phyloP scores from a whole-genome alignment of 768 basidiomycete genomes.

The Amanita thiersii region DNA sequence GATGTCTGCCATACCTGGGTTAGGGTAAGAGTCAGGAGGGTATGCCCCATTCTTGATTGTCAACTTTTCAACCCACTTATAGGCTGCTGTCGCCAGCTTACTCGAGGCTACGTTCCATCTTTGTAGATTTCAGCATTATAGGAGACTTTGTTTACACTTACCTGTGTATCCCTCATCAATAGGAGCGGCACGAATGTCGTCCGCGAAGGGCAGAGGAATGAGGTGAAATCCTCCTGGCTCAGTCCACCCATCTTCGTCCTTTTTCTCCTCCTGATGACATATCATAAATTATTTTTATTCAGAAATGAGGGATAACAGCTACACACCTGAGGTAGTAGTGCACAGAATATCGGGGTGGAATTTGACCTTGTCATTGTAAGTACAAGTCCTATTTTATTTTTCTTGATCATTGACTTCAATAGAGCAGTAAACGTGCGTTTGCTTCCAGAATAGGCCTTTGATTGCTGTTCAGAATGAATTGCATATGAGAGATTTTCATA shows the following conservation, averaged over 20 bases:
- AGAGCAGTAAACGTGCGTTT: constrained; percentile 88
- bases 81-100: constrained; percentile 57
- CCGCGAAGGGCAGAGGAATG: constrained; percentile 88
- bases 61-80: constrained; percentile 71
- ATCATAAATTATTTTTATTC: background rate
- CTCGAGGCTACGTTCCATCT: constrained; percentile 47
- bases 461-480: constrained; percentile 8
- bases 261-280: constrained; percentile 51
- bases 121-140: constrained; percentile 1
- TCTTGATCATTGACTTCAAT: constrained; percentile 72
- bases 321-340: constrained; percentile 76
- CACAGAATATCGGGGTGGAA: constrained; percentile 72
- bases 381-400: constrained; percentile 77
- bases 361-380: constrained; percentile 63
- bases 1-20: constrained; percentile 61
- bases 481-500: constrained; percentile 1
- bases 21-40: constrained; percentile 83
- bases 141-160: constrained; percentile 17
- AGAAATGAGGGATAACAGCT: background rate
- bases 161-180: constrained; percentile 60
- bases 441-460: constrained; percentile 76
- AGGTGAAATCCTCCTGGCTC: constrained; percentile 91
- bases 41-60: constrained; percentile 74
- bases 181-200: constrained; percentile 82
- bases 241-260: constrained; percentile 63